Percentiles rank a stretch among this genome's conserved stretches.
phyloP scores from a whole-genome alignment of 2,329 filamentous ascomycete genomes.

The Aureobasidium melanogenum region DNA sequence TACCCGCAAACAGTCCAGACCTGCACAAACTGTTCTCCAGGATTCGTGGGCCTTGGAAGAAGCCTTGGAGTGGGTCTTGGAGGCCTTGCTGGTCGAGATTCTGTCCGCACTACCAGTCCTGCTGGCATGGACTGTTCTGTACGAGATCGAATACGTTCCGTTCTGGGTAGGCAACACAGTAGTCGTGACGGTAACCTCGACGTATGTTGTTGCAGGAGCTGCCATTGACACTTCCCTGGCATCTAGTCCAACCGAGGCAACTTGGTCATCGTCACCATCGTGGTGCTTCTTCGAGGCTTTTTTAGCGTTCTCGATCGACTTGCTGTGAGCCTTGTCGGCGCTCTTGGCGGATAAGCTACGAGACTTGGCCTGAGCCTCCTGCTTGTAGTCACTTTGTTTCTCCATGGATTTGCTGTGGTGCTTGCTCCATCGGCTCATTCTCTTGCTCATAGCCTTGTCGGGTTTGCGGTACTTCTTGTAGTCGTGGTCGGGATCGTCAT shows the following conservation, averaged over 20 bases:
- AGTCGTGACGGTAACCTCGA: not conserved
- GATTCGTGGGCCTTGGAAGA: not conserved
- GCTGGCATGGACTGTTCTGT: not conserved
- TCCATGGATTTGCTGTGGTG: not conserved
- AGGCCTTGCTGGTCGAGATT: no score
- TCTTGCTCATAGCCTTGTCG: not conserved
- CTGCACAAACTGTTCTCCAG: no score
- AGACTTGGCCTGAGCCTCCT: not conserved
- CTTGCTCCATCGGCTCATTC: not conserved
- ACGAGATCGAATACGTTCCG: not conserved
- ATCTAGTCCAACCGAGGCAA: not conserved
- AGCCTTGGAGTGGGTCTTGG: not conserved
- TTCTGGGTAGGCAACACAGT: not conserved
- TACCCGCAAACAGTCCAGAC: no score
- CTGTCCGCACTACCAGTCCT: not conserved
- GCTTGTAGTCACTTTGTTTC: not conserved
- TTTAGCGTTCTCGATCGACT: no score
- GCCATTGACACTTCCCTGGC: not conserved
- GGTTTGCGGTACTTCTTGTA: not conserved
- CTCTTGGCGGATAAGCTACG: no score
- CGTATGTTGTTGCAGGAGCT: not conserved
- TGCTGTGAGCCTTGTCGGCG: no score
- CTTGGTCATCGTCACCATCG: not conserved
- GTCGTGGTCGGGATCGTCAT: not conserved
- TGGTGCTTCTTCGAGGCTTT: not conserved